Evolutionary conservation across 2,329 filamentous ascomycete species (phyloP), one percentile per base, ranked within the genome.

Genomic region (Dothidotthia symphoricarpi): DNA sequence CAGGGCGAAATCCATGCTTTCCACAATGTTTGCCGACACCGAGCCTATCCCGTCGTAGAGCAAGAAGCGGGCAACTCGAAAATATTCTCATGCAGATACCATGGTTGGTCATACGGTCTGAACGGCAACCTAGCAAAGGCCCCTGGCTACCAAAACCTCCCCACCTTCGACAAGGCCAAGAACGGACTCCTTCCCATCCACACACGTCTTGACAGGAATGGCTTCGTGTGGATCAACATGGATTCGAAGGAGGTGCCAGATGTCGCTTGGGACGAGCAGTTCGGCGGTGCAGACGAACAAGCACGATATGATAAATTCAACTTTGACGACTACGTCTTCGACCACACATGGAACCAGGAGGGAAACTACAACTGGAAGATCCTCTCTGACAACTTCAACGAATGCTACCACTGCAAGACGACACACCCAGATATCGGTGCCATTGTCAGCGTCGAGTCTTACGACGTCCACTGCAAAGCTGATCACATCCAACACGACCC

Each of bases 331-430:
- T 83, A 80, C 55, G 54, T 63, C 12, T 81, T 80, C 47, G 58
- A 63, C 41, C 60, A 64, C 43, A 59, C 53, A 14, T 64, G 53
- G 45, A 55, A 55, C 28, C 50, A 63, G 39, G 59, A 60, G n/a
- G 56, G 54, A 8, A 45, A 56, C 24, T 61, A 53, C 43, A 63
- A 63, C 41, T 64, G 60, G 60, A 64, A 64, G 43, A 61, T 61
- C 19, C 45, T 62, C 10, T 53, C 59, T 11, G 80, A 83, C 55
- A 82, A 83, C 66, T 83, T 81, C 69, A 83, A 83, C 57, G 79
- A 80, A 56, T 83, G 79, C 56, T 83, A 83, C 51, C 79, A 82
- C 66, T 82, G 78, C 67, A 73, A 74, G 34, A 76, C 74, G 1
- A 74, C 77, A 2, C 78, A 82, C 49, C 78, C 80, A 2, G 76